phyloP scores from a whole-genome alignment of 768 basidiomycete genomes.

The Chalciporus sphaerocephalus region DNA sequence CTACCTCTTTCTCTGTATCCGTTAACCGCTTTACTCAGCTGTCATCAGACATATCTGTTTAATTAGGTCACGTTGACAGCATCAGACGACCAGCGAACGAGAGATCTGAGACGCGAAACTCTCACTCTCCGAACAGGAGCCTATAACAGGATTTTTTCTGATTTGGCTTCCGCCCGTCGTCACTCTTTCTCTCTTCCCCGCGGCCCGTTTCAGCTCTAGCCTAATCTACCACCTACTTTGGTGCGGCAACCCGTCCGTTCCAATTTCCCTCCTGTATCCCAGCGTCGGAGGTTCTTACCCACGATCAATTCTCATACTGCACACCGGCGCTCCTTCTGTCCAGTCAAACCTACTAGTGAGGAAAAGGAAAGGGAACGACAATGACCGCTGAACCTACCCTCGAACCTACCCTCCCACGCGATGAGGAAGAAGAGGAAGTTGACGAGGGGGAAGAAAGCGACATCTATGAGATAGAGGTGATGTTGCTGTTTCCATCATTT shows the following conservation, averaged over 20 bases:
- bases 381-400: conserved; percentile 22
- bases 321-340: neutral
- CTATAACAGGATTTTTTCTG: neutral
- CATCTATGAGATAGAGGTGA: conserved; percentile 25
- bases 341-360: no score
- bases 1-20: neutral
- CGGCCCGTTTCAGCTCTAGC: no score
- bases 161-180: neutral
- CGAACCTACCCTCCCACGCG: conserved; percentile 3
- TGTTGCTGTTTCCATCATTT: neutral
- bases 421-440: conserved; percentile 7
- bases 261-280: neutral
- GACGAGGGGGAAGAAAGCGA: conserved; percentile 28
- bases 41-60: conserved; percentile 1
- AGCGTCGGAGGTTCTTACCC: conserved; percentile 8
- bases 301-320: neutral
- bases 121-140: neutral
- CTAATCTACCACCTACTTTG: conserved; percentile 8
- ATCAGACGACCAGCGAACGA: conserved; percentile 2
- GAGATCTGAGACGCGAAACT: neutral
- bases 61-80: conserved; percentile 4
- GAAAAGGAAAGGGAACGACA: conserved; percentile 2
- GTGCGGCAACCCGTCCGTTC: conserved; percentile 4
- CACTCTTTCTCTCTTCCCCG: conserved; percentile 6
- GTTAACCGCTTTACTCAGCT: neutral